Percentiles rank a stretch among this genome's conserved stretches.
Conservation (phyloP, 2,329 filamentous ascomycete species). For the Paramyrothecium sp. region DNA sequence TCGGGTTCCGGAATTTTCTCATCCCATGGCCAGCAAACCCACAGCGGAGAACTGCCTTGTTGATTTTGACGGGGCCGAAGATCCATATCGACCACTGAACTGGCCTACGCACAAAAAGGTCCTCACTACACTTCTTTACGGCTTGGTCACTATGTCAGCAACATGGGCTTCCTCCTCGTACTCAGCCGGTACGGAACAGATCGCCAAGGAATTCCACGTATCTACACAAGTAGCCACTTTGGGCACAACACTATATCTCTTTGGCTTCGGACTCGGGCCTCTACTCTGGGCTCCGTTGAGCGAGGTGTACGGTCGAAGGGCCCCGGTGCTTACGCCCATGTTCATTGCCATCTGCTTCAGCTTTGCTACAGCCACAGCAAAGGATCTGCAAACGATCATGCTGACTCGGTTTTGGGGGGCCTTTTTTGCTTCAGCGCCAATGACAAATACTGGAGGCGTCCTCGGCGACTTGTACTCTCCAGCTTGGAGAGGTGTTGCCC, state of each 20-base stretch:
- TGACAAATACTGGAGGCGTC: conserved; percentile 70
- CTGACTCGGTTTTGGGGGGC: conserved; percentile 64
- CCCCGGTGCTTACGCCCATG: conserved; percentile 58
- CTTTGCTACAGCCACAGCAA: conserved; percentile 61
- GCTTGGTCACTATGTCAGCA: conserved; percentile 42
- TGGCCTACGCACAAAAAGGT: conserved; percentile 71
- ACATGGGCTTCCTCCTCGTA: conserved; percentile 53
- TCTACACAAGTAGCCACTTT: conserved; percentile 40
- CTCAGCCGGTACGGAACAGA: conserved; percentile 53
- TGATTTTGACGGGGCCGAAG: conserved; percentile 70
- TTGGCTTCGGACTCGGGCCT: conserved; percentile 55
- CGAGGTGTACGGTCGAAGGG: conserved; percentile 56
- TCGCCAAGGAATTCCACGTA: conserved; percentile 47
- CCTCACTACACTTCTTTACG: conserved; percentile 54
- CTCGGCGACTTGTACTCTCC: conserved; percentile 64
- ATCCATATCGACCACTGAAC: conserved; percentile 69
- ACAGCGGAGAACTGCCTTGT: conserved; percentile 53
- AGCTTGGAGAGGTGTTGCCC: conserved; percentile 60
- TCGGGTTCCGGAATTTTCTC: conserved; percentile 38
- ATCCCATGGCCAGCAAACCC: conserved; percentile 39
- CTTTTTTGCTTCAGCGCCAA: conserved; percentile 63
- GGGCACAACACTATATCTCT: conserved; percentile 36
- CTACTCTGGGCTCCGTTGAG: conserved; percentile 63
- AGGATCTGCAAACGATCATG: conserved; percentile 66
- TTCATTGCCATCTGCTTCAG: conserved; percentile 63